Percentiles rank a stretch among this genome's conserved stretches.
These are phyloP conservation scores for Zasmidium citrigriseum DNA, from an alignment of 2,329 filamentous ascomycete genomes.

Conservation along the genomic window DNA sequence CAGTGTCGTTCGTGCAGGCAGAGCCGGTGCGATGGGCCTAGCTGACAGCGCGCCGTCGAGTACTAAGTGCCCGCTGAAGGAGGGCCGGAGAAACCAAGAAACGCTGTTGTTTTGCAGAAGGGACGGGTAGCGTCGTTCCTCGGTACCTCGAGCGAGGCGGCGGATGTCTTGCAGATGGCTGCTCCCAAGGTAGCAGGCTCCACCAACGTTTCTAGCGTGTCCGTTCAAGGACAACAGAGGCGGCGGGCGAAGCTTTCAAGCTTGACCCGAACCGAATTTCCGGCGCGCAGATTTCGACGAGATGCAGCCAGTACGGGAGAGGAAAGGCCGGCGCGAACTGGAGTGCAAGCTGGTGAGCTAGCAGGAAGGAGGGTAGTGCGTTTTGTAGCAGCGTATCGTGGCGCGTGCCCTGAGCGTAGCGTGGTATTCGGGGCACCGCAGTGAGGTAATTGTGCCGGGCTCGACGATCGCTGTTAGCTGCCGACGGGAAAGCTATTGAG, in stretches of 20 bases:
- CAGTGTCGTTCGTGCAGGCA: constrained; percentile 32
- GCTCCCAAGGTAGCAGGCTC: constrained; percentile 30
- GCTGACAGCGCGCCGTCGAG: constrained; percentile 37
- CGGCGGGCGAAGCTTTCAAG: constrained; percentile 19
- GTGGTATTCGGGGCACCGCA: constrained; percentile 32
- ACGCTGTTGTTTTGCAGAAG: constrained; percentile 36
- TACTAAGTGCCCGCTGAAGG: constrained; percentile 37
- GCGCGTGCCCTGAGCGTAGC: constrained; percentile 40
- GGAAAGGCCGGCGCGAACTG: constrained; percentile 27
- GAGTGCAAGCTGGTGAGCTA: constrained; percentile 26
- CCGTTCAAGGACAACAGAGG: constrained; percentile 22
- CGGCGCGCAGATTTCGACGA: constrained; percentile 26
- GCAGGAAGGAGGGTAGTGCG: constrained; percentile 29
- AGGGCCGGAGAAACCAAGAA: constrained; percentile 33
- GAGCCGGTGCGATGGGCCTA: constrained; percentile 33
- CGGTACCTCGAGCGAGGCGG: constrained; percentile 43
- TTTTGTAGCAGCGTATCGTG: constrained; percentile 32
- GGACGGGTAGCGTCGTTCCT: constrained; percentile 45
- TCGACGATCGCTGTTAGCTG: constrained; percentile 32
- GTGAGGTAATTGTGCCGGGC: constrained; percentile 35
- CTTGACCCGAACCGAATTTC: constrained; percentile 31
- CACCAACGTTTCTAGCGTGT: constrained; percentile 35
- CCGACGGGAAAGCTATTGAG: constrained; percentile 25
- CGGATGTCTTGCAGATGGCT: constrained; percentile 51
- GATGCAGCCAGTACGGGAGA: constrained; percentile 26